Evolutionary conservation across 345 rosid genomes (phyloP).

Genomic region (Salix purpurea): DNA sequence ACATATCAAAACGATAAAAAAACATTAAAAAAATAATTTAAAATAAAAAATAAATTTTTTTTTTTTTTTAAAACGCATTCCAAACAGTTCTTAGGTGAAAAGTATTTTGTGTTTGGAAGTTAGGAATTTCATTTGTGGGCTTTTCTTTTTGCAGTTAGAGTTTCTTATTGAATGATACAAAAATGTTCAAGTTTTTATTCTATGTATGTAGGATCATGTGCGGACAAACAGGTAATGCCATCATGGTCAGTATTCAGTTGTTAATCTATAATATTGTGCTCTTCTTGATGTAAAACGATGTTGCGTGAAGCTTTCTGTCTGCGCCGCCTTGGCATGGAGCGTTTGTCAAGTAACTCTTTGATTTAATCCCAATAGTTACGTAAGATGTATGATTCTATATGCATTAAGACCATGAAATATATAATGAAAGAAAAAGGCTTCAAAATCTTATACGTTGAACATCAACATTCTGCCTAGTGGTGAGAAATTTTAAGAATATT

Average conservation of each 20-base stretch:
- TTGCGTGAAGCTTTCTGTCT: neutral
- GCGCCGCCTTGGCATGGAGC: neutral
- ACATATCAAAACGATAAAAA: too few species aligned
- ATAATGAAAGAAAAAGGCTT: neutral
- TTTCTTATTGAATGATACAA: too few species aligned
- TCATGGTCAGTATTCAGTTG: too few species aligned
- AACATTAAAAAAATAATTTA: too few species aligned
- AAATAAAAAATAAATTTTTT: too few species aligned
- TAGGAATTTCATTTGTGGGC: too few species aligned
- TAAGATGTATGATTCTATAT: neutral
- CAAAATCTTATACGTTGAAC: neutral
- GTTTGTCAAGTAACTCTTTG: too few species aligned
- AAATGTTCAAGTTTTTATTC: too few species aligned
- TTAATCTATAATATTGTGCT: neutral
- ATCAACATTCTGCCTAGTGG: slow-evolving; percentile 1
- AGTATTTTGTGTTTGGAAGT: too few species aligned
- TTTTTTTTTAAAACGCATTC: too few species aligned
- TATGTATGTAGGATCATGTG: slow-evolving; percentile 55
- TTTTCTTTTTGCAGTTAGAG: too few species aligned
- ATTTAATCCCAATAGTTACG: neutral
- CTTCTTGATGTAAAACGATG: neutral
- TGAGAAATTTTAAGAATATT: neutral
- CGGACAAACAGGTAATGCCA: slow-evolving; percentile 60
- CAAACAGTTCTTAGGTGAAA: too few species aligned
- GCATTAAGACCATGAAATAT: neutral